These are phyloP conservation scores for Sporothrix humicola DNA, from an alignment of 2,329 filamentous ascomycete species.

Conservation along the genomic window DNA sequence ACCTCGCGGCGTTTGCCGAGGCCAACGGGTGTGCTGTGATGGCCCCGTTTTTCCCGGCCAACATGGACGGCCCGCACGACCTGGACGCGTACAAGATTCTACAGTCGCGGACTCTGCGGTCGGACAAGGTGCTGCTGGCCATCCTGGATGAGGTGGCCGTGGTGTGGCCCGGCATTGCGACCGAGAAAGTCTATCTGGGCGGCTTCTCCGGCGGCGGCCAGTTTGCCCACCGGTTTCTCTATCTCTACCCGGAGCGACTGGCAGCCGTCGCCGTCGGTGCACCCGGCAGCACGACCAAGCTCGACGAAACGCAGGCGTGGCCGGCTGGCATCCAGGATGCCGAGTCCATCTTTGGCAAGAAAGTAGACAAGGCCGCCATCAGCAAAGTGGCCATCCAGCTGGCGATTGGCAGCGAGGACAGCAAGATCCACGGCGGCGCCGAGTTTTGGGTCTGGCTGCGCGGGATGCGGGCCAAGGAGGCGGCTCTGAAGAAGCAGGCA, in stretches of 20 bases:
- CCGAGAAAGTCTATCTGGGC: background rate
- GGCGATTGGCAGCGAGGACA: slow-evolving; percentile 18
- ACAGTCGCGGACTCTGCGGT: background rate
- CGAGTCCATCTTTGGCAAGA: background rate
- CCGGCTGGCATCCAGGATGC: slow-evolving; percentile 10
- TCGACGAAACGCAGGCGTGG: slow-evolving; percentile 12
- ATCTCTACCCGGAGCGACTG: slow-evolving; percentile 17
- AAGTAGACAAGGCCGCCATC: background rate
- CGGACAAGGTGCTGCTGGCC: slow-evolving; percentile 12
- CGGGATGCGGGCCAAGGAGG: slow-evolving; percentile 9
- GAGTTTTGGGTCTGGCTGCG: slow-evolving; percentile 24
- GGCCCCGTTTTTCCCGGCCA: slow-evolving; percentile 24
- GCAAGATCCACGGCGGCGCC: slow-evolving; percentile 10
- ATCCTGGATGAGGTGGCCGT: slow-evolving; percentile 20
- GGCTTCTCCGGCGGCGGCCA: slow-evolving; percentile 24
- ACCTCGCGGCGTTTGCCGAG: slow-evolving; percentile 4
- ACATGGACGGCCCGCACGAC: slow-evolving; percentile 19
- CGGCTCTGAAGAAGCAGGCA: background rate
- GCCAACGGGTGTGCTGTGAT: slow-evolving; percentile 23
- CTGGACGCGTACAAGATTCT: slow-evolving; percentile 27
- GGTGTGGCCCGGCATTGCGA: slow-evolving; percentile 20
- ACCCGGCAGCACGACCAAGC: background rate
- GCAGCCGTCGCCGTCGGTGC: slow-evolving; percentile 6
- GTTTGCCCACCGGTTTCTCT: slow-evolving; percentile 26
- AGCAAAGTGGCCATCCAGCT: background rate